A percentile compares a stretch with the other conserved stretches of the same genome.
Conservation (phyloP, 352 stramenopile species). For the Phytophthora multivora region DNA sequence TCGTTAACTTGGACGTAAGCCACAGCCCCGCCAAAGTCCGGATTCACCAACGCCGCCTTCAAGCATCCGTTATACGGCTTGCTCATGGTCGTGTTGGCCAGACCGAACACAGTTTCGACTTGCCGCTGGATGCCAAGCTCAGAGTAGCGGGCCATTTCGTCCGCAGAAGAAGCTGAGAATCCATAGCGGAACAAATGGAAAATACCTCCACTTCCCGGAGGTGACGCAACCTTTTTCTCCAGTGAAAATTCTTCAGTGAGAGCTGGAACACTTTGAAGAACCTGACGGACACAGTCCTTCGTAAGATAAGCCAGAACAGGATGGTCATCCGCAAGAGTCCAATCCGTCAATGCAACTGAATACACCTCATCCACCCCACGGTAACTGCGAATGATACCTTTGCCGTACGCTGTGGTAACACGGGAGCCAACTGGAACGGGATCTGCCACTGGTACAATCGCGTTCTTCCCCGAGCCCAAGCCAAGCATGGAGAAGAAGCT, state of each 20-base stretch:
- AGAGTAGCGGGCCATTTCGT: slow-evolving; percentile 36
- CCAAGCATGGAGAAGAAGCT: slow-evolving; percentile 75
- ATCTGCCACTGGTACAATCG: neutral
- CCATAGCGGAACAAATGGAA: slow-evolving; percentile 73
- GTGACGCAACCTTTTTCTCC: slow-evolving; percentile 12
- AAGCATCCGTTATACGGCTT: slow-evolving; percentile 50
- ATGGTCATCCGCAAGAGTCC: slow-evolving; percentile 38
- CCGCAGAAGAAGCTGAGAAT: slow-evolving; percentile 15
- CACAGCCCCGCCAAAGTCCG: slow-evolving; percentile 44
- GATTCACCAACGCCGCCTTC: slow-evolving; percentile 56
- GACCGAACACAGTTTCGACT: slow-evolving; percentile 64
- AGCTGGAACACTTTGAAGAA: slow-evolving; percentile 41
- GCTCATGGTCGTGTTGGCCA: slow-evolving; percentile 54
- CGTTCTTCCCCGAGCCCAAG: slow-evolving; percentile 30
- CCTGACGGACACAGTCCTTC: slow-evolving; percentile 40
- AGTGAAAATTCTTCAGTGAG: slow-evolving; percentile 28
- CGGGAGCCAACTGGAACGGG: slow-evolving; percentile 38
- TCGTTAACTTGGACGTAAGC: slow-evolving; percentile 55
- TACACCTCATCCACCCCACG: slow-evolving; percentile 41
- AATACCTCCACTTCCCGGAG: slow-evolving; percentile 56
- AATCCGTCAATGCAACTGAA: slow-evolving; percentile 47
- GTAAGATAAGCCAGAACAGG: slow-evolving; percentile 59
- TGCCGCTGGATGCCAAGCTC: slow-evolving; percentile 44
- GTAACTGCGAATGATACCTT: slow-evolving; percentile 56
- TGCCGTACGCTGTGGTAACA: slow-evolving; percentile 65